Conservation (phyloP, 306 rosid genomes). For the Hippophae tibetana region DNA sequence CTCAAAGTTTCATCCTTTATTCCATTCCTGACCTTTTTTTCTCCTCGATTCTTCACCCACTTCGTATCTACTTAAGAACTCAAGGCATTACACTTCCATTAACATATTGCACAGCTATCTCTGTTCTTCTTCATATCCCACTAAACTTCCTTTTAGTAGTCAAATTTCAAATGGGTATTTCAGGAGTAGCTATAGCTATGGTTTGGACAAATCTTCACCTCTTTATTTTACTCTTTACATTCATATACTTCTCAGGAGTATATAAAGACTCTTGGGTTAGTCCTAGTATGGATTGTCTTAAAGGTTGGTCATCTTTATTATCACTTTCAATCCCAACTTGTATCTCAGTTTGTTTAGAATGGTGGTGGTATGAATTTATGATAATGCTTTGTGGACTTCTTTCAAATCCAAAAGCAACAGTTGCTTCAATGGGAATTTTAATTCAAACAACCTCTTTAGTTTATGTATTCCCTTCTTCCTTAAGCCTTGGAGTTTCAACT, state of each 20-base stretch:
- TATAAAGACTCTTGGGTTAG: conserved; percentile 86
- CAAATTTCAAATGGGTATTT: conserved; percentile 57
- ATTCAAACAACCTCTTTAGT: conserved; percentile 81
- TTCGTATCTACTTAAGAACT: conserved; percentile 66
- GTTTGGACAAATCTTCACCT: conserved; percentile 64
- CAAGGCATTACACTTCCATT: conserved; percentile 70
- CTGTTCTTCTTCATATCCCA: conserved; percentile 75
- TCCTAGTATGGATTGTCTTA: conserved; percentile 55
- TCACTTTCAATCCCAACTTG: conserved; percentile 76
- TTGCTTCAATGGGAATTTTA: conserved; percentile 86
- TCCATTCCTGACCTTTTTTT: conserved; percentile 81
- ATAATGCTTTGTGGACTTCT: conserved; percentile 76
- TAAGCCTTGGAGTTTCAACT: conserved; percentile 80
- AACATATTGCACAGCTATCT: conserved; percentile 68
- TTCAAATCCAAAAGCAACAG: conserved; percentile 64
- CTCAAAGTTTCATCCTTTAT: conserved; percentile 68
- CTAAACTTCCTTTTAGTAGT: conserved; percentile 59
- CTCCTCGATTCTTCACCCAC: conserved; percentile 85
- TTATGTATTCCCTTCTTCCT: conserved; percentile 79
- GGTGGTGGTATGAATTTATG: conserved; percentile 99
- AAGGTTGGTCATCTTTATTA: conserved; percentile 67
- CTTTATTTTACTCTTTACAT: conserved; percentile 46
- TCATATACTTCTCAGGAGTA: conserved; percentile 57
- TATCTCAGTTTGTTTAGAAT: conserved; percentile 81
- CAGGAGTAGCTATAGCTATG: conserved; percentile 89